Base-by-base conservation (phyloP, 805 yeast species). In the Candida dendrica region DNA sequence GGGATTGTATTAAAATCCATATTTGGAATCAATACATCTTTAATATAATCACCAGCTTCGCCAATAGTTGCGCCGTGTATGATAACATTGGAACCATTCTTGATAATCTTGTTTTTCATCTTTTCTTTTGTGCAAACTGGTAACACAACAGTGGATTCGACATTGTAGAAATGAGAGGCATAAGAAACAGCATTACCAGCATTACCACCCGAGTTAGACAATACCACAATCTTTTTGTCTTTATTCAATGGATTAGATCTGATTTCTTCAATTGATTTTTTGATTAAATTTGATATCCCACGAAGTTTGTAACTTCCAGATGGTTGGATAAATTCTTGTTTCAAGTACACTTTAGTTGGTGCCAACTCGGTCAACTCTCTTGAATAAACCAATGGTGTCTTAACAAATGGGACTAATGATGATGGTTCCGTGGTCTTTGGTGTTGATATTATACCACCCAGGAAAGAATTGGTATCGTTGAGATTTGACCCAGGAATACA, bases 261-360 rank as follows among this genome's bases (percentile, higher is more conserved):
- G 30, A 56, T 52, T 15, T 50, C 49, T 3, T 51, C 54, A 1
- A 69, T 56, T 7, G 64, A 59, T 13, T 52, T 49, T n/a, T 57
- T 51, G 29, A 76, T 66, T 35, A 73, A 59, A 44, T 72, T 53
- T 6, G 81, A 79, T 24, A 77, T 64, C 1, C 82, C 81, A 49
- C 82, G 61, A 17, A 75, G 61, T 55, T 77, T 77, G 60, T 76
- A 77, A 43, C 77, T 71, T 1, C 81, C 81, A 11, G 77, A 66
- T 6, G 81, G 81, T 49, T 77, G 81, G 26, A 69, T 65, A 39
- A 60, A 64, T 48, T 77, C 81, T 46, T 70, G 66, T 47, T 77
- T 77, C 42, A 75, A 58, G 30, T 67, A 60, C 1, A 75, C 58
- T 11, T 66, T 59, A 45, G 72, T 72, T 35, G 44, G 64, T 42